Base-by-base conservation (phyloP, 768 basidiomycete genomes). In the Russula sp. region DNA sequence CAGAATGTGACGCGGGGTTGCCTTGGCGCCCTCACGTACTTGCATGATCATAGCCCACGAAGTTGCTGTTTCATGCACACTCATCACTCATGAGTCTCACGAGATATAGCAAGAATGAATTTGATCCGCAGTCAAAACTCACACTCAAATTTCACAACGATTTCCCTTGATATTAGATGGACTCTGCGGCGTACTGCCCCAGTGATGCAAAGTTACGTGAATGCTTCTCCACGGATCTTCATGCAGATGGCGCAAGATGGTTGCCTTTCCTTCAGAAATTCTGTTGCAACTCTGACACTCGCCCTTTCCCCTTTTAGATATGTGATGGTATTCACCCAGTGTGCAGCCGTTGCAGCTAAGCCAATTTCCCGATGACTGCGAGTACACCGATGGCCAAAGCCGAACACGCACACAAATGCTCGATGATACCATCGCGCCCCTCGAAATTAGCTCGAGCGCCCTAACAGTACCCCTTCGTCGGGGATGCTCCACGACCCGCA, bases 351-450 rank as follows among this genome's bases (percentile, higher is more conserved):
- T 87, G 86, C 73, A 70, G 74, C 39, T 72, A 75, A 8, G 79
- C 81, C 42, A 81, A 83, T 39, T 81, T 83, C 59, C 77, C 78
- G 85, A 85, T 50, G 83, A 83, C n/a, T 87, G 86, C 70, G 85
- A 87, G 72, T 87, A 86, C 70, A 76, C 81, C 5, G 86, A 87
- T 66, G 82, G 82, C 4, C 80, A 79, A 50, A 77, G 76, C 56
- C 78, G 83, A 61, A 80, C 85, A 29, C 75, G 84, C 59, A 85
- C 82, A 3, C 76, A 83, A 67, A 77, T 76, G 18, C 70, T 87
- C 32, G 83, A 85, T 68, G 85, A 86, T 36, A 80, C 81, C 2
- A 75, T 86, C 34, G 74, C 77, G 1, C 76, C 81, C 32, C 72
- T 87, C 55, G 79, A 79, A 70, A 77, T 82, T 42, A 69, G 34